phyloP scores from a whole-genome alignment of 2,329 filamentous ascomycete genomes.

The Davidsoniella neocaledoniae region DNA sequence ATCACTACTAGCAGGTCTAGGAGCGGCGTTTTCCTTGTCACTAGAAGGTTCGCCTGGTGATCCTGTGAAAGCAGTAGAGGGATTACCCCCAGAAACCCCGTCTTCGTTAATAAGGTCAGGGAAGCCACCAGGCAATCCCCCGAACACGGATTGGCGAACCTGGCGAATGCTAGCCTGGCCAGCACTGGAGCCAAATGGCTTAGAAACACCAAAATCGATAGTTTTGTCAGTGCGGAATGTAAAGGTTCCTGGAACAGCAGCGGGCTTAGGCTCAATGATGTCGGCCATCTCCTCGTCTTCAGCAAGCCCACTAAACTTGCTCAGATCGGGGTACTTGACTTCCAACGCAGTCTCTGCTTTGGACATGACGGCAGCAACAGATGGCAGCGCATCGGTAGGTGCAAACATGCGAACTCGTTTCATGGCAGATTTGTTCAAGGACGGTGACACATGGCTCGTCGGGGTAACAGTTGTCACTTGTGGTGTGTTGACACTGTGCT shows the following conservation, averaged over 20 bases:
- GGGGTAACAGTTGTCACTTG: constrained; percentile 29
- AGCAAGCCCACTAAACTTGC: constrained; percentile 22
- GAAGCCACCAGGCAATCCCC: constrained; percentile 39
- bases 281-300: constrained; percentile 14
- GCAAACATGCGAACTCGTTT: constrained; percentile 13
- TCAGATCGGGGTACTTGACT: constrained; percentile 37
- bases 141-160: constrained; percentile 34
- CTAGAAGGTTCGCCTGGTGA: constrained; percentile 19
- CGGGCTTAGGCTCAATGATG: constrained; percentile 16
- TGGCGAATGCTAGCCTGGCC: constrained; percentile 46
- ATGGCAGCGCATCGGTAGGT: constrained; percentile 19
- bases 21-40: constrained; percentile 40
- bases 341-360: constrained; percentile 15
- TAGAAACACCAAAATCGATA: constrained; percentile 36
- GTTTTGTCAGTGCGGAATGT: constrained; percentile 51
- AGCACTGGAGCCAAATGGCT: constrained; percentile 36
- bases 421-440: constrained; percentile 10
- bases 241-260: constrained; percentile 39
- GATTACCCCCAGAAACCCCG: constrained; percentile 1
- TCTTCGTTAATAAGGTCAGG: constrained; percentile 20
- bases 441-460: constrained; percentile 8
- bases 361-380: constrained; percentile 19
- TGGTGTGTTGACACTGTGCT: constrained; percentile 68
- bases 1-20: constrained; percentile 17
- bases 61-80: constrained; percentile 13